Conservation (phyloP, 306 rosid species). For the Senna siamea region DNA sequence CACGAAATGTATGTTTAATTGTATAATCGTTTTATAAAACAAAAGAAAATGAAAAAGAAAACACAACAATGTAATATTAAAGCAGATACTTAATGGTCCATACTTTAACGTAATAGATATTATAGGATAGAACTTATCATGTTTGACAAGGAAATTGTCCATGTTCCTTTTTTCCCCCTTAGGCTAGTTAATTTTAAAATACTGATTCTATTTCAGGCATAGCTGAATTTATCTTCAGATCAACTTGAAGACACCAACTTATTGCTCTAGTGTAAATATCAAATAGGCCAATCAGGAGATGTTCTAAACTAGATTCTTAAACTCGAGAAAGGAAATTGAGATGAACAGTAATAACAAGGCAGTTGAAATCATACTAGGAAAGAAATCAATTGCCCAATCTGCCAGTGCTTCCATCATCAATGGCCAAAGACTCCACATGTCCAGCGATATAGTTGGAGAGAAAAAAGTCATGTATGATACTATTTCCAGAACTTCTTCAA, state of each 20-base stretch:
- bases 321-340: conserved; percentile 7
- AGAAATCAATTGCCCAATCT: conserved; percentile 94
- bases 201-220: conserved; percentile 7
- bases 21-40: background rate
- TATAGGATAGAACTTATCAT: background rate
- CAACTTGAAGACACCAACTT: conserved; percentile 10
- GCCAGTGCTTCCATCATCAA: conserved; percentile 91
- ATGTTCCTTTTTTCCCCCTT: background rate
- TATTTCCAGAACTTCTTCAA: conserved; percentile 96
- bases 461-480: conserved; percentile 96
- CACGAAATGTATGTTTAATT: background rate
- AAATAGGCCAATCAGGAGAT: conserved; percentile 11
- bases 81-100: background rate
- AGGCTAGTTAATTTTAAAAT: conserved; percentile 12
- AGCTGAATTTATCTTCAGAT: background rate
- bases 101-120: background rate
- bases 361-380: conserved; percentile 65
- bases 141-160: conserved; percentile 11
- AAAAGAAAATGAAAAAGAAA: background rate
- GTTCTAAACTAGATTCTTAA: conserved; percentile 22
- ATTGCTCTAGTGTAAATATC: conserved; percentile 15
- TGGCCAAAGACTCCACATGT: conserved; percentile 99
- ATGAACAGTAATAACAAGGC: background rate
- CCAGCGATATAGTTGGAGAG: conserved; percentile 88
- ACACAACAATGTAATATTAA: background rate